Evolutionary conservation across 495 filamentous ascomycete species (phyloP).

Genomic region (Pseudevernia furfuracea): DNA sequence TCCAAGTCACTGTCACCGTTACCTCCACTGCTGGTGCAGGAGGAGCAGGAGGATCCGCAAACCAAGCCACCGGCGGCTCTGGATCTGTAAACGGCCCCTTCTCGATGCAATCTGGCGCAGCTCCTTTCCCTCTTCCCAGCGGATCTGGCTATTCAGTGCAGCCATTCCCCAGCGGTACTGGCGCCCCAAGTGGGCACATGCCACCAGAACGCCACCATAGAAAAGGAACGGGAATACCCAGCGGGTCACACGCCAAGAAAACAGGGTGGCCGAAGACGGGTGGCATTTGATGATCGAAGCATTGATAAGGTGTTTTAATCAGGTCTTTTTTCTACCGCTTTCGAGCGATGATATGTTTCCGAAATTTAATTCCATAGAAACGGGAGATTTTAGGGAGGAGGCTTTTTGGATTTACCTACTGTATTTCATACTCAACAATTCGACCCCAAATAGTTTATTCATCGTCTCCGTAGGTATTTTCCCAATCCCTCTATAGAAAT

Average conservation of each 20-base stretch:
- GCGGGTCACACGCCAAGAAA: background rate
- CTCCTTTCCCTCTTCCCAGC: background rate
- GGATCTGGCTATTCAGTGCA: background rate
- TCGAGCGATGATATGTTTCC: background rate
- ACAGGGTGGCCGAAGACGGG: background rate
- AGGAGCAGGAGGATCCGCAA: background rate
- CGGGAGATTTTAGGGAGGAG: background rate
- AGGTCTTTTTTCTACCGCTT: background rate
- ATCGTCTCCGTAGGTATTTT: no score
- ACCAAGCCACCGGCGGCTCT: background rate
- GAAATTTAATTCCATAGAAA: background rate
- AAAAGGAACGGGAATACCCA: background rate
- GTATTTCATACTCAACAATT: background rate
- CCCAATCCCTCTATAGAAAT: no score
- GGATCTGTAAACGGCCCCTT: slow-evolving; percentile 2
- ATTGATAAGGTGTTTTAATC: background rate
- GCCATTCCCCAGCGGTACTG: background rate
- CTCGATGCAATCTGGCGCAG: background rate
- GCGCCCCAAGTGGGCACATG: background rate
- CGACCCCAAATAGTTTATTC: no score
- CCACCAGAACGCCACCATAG: no score
- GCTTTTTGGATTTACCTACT: background rate
- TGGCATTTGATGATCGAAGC: background rate
- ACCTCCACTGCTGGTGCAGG: background rate
- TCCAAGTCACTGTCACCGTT: slow-evolving; percentile 37